These are phyloP conservation scores for Sindora glabra DNA, from an alignment of 306 rosid species.

Conservation along the genomic window DNA sequence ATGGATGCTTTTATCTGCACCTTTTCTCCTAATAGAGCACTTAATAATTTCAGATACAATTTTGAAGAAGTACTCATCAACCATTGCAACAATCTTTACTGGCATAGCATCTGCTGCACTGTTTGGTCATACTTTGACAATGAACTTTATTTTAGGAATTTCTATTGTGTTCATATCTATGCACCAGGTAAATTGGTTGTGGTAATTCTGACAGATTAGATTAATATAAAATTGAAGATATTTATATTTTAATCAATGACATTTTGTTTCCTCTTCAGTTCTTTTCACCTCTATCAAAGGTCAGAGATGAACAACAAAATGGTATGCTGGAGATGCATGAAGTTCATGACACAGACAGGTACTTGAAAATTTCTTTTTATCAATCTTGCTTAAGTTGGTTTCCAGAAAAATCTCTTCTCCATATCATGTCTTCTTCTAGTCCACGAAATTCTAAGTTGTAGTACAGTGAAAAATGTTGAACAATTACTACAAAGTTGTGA, in stretches of 20 bases:
- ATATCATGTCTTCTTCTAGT: background rate
- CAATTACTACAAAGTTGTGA: no score
- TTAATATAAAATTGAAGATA: background rate
- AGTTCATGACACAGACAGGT: constrained; percentile 66
- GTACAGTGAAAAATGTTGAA: no score
- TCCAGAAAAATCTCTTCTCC: constrained; percentile 4
- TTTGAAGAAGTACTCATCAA: constrained; percentile 95
- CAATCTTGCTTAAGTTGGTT: no score
- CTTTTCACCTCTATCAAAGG: constrained; percentile 84
- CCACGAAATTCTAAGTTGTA: background rate
- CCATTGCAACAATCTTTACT: constrained; percentile 96
- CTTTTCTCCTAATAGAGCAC: background rate
- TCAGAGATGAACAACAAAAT: constrained; percentile 64
- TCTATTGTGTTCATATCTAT: constrained; percentile 96
- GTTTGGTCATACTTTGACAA: constrained; percentile 88
- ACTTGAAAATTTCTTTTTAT: constrained; percentile 14
- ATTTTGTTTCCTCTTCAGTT: constrained; percentile 44
- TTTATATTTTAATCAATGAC: background rate
- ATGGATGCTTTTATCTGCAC: background rate
- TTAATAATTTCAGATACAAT: constrained; percentile 72
- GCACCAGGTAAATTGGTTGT: constrained; percentile 75
- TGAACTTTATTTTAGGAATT: constrained; percentile 89
- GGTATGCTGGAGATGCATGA: constrained; percentile 66
- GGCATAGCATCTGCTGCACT: constrained; percentile 91
- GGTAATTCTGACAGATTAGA: constrained; percentile 8